Percentiles rank a stretch among this genome's conserved stretches.
Conservation (phyloP, 331 rosid genomes). For the Dryas integrifolia region DNA sequence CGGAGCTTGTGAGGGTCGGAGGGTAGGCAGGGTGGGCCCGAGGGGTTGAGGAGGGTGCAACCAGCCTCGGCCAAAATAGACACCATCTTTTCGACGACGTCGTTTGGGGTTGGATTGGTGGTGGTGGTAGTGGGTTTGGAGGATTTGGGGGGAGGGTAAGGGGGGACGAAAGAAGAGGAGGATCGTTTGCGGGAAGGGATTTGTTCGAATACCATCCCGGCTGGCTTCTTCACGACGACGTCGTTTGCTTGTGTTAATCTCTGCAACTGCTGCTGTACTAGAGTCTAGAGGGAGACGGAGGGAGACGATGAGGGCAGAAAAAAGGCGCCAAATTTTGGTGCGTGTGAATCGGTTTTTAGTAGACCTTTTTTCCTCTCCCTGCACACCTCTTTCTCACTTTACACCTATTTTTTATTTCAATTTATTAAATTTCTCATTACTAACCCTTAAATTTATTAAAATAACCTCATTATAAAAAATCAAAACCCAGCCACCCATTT, state of each 20-base stretch:
- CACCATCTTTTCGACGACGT: constrained; percentile 22
- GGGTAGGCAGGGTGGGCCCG: constrained; percentile 44
- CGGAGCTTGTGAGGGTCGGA: constrained; percentile 38
- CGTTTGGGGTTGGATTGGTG: constrained; percentile 13
- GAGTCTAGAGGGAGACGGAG: not conserved
- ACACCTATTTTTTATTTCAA: too few relatives aligned
- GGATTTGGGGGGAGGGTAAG: constrained; percentile 30
- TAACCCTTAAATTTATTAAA: too few relatives aligned
- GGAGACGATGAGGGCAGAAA: not conserved
- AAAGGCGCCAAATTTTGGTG: constrained; percentile 24
- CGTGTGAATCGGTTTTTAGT: not conserved
- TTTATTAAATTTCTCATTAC: too few relatives aligned
- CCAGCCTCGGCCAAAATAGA: constrained; percentile 40
- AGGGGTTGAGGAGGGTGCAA: constrained; percentile 35
- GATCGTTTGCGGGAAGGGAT: constrained; percentile 36
- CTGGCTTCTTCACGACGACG: not conserved
- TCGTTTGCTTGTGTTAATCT: not conserved
- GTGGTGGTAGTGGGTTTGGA: constrained; percentile 28
- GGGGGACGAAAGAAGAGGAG: constrained; percentile 27
- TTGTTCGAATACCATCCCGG: constrained; percentile 33
- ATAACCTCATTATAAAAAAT: too few relatives aligned
- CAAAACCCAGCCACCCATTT: too few relatives aligned
- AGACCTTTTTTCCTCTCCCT: too few relatives aligned
- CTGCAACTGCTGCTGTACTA: not conserved
- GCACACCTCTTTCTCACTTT: too few relatives aligned